Base-by-base conservation (phyloP, 2,329 filamentous ascomycete genomes). In the Metarhizium album region DNA sequence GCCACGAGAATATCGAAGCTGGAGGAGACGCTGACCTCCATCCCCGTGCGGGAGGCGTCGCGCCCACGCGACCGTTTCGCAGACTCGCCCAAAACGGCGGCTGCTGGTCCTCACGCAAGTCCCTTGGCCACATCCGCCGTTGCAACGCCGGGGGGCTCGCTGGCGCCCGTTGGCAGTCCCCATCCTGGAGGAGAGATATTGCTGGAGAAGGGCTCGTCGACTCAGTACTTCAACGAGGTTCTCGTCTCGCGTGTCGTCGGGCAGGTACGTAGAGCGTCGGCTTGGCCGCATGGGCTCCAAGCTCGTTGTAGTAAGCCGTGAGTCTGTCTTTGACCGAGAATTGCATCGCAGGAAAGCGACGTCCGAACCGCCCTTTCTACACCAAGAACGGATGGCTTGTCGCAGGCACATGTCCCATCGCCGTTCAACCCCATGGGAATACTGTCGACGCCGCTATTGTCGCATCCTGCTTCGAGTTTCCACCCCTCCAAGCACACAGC, bases 211-310 rank as follows among this genome's bases (percentile, higher is more conserved):
- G 66, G 66, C 1, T 60, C 58, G 5, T 56, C 59, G 2, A 67
- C 61, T 29, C 64, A 67, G 42, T 68, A 67, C 38, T 65, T 67
- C n/a, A 67, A 69, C 48, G 66, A 69, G 52, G 58, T 65, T 6
- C 52, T 69, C 11, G 56, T 69, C 1, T 67, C 66, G 2, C 57
- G 61, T 3, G 64, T 66, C 1, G 63, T 69, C 33, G 62, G 66
- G 48, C 60, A 66, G 57, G 66, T 63, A 42, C 47, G 40, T 42
- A n/a, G 37, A 33, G 4, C 8, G 27, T 29, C 27, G 27, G 27
- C 27, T 29, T n/a, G n/a, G n/a, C n/a, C 27, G 7, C 27, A 8
- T n/a, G 6, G 20, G 14, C 14, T 27, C 16, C 14, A 35, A 6
- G 18, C 4, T 14, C 23, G 37, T 29, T n/a, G 24, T 42, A 13